Conservation (phyloP, 2,329 filamentous ascomycete species). For the Zymoseptoria brevis region DNA sequence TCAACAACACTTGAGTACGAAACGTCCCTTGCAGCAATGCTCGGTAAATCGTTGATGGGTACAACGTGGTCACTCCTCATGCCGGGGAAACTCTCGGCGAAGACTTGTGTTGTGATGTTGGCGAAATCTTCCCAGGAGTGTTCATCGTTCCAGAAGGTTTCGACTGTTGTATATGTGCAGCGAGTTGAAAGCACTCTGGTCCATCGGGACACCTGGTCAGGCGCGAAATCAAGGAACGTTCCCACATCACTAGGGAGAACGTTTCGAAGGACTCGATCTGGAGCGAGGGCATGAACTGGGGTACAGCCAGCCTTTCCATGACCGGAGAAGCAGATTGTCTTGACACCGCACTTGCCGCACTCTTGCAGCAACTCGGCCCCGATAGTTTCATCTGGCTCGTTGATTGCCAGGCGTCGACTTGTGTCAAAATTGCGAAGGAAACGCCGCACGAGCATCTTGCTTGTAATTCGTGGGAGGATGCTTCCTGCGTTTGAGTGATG, state of each 20-base stretch:
- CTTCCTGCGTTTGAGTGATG: constrained; percentile 1
- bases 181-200: constrained; percentile 1
- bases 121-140: constrained; percentile 1
- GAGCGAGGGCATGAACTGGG: background rate
- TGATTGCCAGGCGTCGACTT: constrained; percentile 4
- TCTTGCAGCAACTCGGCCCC: constrained; percentile 3
- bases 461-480: constrained; percentile 3
- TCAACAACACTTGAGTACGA: constrained; percentile 6
- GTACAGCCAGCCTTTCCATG: constrained; percentile 3
- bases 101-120: constrained; percentile 2
- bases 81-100: background rate
- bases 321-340: constrained; percentile 4
- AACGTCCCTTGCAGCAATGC: constrained; percentile 1
- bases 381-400: constrained; percentile 4
- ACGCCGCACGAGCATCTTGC: constrained; percentile 4
- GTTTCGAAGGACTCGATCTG: constrained; percentile 1
- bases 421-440: constrained; percentile 1
- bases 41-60: constrained; percentile 1
- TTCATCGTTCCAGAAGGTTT: constrained; percentile 1
- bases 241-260: constrained; percentile 4
- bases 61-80: constrained; percentile 1
- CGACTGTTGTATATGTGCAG: constrained; percentile 1
- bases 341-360: constrained; percentile 1
- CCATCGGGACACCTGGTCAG: constrained; percentile 2
- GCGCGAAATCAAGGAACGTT: constrained; percentile 4